Evolutionary conservation across 805 yeast genomes (phyloP).

Genomic region (Yamadazyma kitorensis): DNA sequence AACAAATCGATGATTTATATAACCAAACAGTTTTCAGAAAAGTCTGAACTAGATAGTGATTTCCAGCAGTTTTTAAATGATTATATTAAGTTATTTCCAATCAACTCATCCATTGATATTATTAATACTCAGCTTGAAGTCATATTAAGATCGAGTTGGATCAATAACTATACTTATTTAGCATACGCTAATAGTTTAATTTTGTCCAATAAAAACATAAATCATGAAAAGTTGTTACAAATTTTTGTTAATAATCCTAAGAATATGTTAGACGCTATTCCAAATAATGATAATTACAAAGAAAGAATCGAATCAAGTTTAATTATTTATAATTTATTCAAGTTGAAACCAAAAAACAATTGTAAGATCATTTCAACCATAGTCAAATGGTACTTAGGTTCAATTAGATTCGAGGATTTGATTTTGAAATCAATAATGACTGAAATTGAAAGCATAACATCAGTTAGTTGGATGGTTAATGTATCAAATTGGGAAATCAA

Average conservation of each 20-base stretch:
- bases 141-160: conserved; percentile 49
- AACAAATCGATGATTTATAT: conserved; percentile 56
- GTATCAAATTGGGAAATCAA: conserved; percentile 66
- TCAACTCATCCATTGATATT: conserved; percentile 40
- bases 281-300: conserved; percentile 17
- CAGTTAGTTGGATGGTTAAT: conserved; percentile 62
- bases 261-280: conserved; percentile 29
- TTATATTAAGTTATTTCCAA: conserved; percentile 14
- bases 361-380: conserved; percentile 47
- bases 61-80: conserved; percentile 29
- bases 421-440: conserved; percentile 56
- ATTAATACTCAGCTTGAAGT: conserved; percentile 67
- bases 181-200: conserved; percentile 43
- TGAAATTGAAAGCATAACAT: conserved; percentile 51
- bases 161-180: conserved; percentile 37
- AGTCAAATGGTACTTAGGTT: conserved; percentile 58
- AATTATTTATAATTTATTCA: conserved; percentile 48
- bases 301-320: conserved; percentile 44
- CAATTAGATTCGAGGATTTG: conserved; percentile 57
- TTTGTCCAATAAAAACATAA: conserved; percentile 25
- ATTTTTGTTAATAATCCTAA: conserved; percentile 54
- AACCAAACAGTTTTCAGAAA: conserved; percentile 63
- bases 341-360: conserved; percentile 41
- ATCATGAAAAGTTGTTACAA: conserved; percentile 55
- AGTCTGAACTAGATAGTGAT: conserved; percentile 14